Evolutionary conservation across 352 stramenopile species (phyloP).

Genomic region (Globisporangium emineosum): DNA sequence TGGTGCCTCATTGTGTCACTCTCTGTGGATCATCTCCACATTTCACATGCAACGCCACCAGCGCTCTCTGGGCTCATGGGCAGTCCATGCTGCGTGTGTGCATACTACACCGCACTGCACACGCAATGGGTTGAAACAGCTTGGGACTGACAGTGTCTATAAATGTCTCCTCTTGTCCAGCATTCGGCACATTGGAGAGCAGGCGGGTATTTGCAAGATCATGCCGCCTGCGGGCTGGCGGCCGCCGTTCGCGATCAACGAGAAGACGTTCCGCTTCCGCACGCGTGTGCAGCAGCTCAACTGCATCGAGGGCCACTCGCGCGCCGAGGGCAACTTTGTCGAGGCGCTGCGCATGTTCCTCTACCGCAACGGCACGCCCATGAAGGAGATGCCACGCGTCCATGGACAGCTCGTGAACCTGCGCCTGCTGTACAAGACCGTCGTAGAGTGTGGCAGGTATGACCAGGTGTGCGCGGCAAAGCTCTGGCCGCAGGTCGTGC

Average conservation of each 20-base stretch:
- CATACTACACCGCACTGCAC: neutral
- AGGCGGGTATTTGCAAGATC: constrained; percentile 98
- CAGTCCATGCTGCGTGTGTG: neutral
- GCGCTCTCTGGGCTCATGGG: neutral
- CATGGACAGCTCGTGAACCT: constrained; percentile 77
- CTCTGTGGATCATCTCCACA: neutral
- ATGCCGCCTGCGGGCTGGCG: constrained; percentile 95
- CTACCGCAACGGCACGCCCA: constrained; percentile 70
- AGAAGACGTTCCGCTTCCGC: constrained; percentile 87
- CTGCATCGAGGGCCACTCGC: constrained; percentile 80
- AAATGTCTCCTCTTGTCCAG: constrained; percentile 22
- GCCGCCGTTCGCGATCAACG: constrained; percentile 85
- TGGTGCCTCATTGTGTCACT: neutral
- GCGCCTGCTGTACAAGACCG: constrained; percentile 62
- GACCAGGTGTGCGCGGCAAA: constrained; percentile 31
- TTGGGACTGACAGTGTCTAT: constrained; percentile 5
- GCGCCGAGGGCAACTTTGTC: constrained; percentile 78
- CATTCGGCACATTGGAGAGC: constrained; percentile 88
- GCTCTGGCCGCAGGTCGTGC: constrained; percentile 56
- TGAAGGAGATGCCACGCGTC: constrained; percentile 70
- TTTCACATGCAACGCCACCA: neutral
- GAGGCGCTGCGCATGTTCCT: constrained; percentile 79
- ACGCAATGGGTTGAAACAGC: constrained; percentile 5
- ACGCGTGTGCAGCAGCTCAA: constrained; percentile 97
- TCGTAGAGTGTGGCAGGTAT: constrained; percentile 53